Percentiles rank a stretch among this genome's conserved stretches.
Conservation (phyloP, 2,329 filamentous ascomycete genomes). For the Penicillium expansum region DNA sequence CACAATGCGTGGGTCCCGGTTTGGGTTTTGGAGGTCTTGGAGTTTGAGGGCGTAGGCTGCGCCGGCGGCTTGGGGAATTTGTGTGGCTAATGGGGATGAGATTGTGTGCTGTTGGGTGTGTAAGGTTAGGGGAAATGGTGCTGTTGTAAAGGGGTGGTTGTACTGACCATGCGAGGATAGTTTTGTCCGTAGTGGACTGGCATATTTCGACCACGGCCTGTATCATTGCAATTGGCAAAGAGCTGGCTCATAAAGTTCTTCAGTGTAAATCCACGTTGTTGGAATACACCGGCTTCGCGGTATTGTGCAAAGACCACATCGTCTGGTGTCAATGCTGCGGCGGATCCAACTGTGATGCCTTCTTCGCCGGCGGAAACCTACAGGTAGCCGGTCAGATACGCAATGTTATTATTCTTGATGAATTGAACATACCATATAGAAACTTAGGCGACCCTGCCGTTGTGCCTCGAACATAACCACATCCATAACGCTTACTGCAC, state of each 20-base stretch:
- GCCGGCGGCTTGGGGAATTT: slow-evolving; percentile 83
- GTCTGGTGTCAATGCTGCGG: slow-evolving; percentile 74
- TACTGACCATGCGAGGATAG: slow-evolving; percentile 74
- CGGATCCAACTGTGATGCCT: slow-evolving; percentile 85
- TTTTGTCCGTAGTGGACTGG: slow-evolving; percentile 91
- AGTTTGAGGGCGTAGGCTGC: slow-evolving; percentile 86
- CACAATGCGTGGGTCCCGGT: slow-evolving; percentile 64
- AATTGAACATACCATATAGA: slow-evolving; percentile 75
- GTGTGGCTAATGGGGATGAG: slow-evolving; percentile 79
- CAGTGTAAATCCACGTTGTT: slow-evolving; percentile 81
- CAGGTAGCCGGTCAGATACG: not conserved
- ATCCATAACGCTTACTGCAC: slow-evolving; percentile 77
- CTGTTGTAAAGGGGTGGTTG: not conserved
- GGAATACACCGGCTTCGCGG: slow-evolving; percentile 86
- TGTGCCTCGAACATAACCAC: slow-evolving; percentile 98
- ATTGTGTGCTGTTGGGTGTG: slow-evolving; percentile 74
- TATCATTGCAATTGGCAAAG: slow-evolving; percentile 80
- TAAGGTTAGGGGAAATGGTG: not conserved
- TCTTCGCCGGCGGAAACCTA: slow-evolving; percentile 82
- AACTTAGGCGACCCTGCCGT: slow-evolving; percentile 85
- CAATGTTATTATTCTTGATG: accelerated
- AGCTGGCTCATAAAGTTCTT: slow-evolving; percentile 94
- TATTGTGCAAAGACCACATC: slow-evolving; percentile 96
- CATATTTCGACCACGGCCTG: slow-evolving; percentile 86
- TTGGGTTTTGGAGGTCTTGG: slow-evolving; percentile 70